These are phyloP conservation scores for Mychonastes homosphaera DNA, from an alignment of 139 green algal species.

Conservation along the genomic window DNA sequence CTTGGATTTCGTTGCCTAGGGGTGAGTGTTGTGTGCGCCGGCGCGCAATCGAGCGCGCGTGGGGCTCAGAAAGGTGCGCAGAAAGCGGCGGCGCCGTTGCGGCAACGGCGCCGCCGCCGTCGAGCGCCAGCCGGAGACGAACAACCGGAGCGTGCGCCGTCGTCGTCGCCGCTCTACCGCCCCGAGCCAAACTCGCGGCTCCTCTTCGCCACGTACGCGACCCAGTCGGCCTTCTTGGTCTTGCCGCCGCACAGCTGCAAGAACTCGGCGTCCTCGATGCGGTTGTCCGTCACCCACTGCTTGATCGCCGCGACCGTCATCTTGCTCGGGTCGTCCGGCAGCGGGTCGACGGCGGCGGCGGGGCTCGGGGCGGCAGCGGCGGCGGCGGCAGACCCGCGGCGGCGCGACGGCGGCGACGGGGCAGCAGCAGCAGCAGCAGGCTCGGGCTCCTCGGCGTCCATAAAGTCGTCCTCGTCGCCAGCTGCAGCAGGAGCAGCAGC, in stretches of 20 bases:
- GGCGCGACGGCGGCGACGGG: background rate
- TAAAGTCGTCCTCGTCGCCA: background rate
- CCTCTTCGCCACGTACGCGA: constrained; percentile 17
- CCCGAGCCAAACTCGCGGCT: background rate
- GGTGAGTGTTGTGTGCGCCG: background rate
- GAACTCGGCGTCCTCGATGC: constrained; percentile 25
- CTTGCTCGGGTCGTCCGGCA: background rate
- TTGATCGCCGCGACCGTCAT: constrained; percentile 21
- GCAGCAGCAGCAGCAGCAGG: background rate
- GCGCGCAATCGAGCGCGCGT: background rate
- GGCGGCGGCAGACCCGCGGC: background rate
- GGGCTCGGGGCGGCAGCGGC: background rate
- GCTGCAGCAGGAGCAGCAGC: background rate
- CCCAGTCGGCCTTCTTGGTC: constrained; percentile 22
- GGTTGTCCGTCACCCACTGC: constrained; percentile 22
- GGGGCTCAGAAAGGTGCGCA: background rate
- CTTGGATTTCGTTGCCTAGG: background rate
- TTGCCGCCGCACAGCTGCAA: constrained; percentile 6
- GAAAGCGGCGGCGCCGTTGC: background rate
- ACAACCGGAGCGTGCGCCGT: no score
- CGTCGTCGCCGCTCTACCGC: no score
- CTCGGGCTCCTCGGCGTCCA: background rate
- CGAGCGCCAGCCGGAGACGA: no score
- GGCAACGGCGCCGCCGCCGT: no score
- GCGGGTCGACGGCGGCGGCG: background rate